These are phyloP conservation scores for Aurantiochytrium sp. DNA, from an alignment of 108 stramenopile genomes.

Conservation along the genomic window DNA sequence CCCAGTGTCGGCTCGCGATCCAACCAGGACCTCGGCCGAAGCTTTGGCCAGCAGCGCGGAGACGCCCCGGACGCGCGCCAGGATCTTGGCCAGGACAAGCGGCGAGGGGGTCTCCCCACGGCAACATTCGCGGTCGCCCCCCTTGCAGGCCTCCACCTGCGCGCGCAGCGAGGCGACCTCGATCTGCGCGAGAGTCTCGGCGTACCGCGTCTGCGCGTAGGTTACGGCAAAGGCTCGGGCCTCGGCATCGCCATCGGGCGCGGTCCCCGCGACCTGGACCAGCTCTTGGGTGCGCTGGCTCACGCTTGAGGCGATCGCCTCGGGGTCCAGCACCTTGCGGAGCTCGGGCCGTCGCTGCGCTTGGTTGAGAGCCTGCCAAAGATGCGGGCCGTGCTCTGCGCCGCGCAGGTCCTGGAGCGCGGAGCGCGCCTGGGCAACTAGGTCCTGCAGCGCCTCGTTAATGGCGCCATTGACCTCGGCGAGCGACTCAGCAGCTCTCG, in stretches of 20 bases:
- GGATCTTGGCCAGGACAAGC: neutral
- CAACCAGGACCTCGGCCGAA: neutral
- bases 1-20: neutral
- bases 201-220: neutral
- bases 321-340: neutral
- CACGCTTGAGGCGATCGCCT: neutral
- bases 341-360: neutral
- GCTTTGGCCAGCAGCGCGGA: neutral
- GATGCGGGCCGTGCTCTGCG: neutral
- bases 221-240: neutral
- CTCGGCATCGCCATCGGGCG: neutral
- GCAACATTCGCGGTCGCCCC: too few relatives aligned
- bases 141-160: too few relatives aligned
- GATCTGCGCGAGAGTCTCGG: neutral
- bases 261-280: too few relatives aligned
- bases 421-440: neutral
- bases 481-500: neutral
- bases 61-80: neutral
- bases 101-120: too few relatives aligned
- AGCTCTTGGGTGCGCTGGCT: neutral
- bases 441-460: neutral
- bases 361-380: neutral
- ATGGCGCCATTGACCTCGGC: neutral
- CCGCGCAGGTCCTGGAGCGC: neutral
- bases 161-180: neutral